Base-by-base conservation (phyloP, 306 rosid species). In the Vicia villosa region DNA sequence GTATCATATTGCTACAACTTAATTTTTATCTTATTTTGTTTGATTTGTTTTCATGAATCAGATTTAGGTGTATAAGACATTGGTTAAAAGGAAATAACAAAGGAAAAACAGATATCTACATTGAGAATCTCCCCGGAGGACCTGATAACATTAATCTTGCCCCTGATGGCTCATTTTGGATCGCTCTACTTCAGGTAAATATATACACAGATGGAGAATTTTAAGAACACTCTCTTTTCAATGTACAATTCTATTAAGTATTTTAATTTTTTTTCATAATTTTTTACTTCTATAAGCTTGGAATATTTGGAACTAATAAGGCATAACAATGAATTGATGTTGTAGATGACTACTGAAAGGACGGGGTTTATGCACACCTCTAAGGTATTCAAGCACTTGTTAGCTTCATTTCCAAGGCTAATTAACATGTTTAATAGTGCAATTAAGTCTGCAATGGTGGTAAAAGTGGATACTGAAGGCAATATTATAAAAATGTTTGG, bases 81-180 rank as follows among this genome's bases (percentile, higher is more conserved):
- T 84, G 95, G 92, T 69, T 91, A 2, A 13, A 76, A 67, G 92
- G 97, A 72, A 80, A 24, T 49, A 85, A 84, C 8, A 66, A 64
- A 66, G 92, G 90, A 15, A 41, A 75, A 66, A 80, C 85, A 5
- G 88, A 91, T 9, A 81, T 83, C 43, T 88, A 84, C 5, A 15
- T 91, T 2, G 89, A 91, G 49, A 75, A 88, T 37, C 91, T 91
- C 16, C 91, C 95, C 0, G 97, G 87, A 52, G 92, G 51, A 51
- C 95, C 89, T 38, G 97, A 91, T 72, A 91, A 91, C 63, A 79
- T 91, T 60, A 84, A 84, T 68, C 87, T 88, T 8, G 92, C 92
- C 12, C 84, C 95, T 15, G 89, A 91, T 61, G 91, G 97, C 13
- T 83, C 95, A 28, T 91, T 86, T 61, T 84, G 97, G 97, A 82